phyloP scores from a whole-genome alignment of 1,284 basidiomycete genomes.

The Ustilago sp. region DNA sequence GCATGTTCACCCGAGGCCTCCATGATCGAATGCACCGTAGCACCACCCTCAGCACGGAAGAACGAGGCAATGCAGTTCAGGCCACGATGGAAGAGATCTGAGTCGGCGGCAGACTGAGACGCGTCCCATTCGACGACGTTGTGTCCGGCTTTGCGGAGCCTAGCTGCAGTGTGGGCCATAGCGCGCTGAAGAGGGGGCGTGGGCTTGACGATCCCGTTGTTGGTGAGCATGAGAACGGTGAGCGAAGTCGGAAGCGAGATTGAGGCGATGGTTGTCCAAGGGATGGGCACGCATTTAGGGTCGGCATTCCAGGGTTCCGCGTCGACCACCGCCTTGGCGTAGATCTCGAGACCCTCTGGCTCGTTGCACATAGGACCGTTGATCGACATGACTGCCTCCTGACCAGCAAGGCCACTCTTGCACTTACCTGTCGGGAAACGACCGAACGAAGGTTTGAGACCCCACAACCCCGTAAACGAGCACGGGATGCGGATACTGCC shows the following conservation, averaged over 20 bases:
- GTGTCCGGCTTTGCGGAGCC: constrained; percentile 78
- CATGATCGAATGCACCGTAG: constrained; percentile 47
- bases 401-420: constrained; percentile 46
- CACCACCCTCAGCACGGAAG: constrained; percentile 55
- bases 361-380: constrained; percentile 54
- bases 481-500: constrained; percentile 55
- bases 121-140: constrained; percentile 73
- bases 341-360: constrained; percentile 46
- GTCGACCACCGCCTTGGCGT: constrained; percentile 46
- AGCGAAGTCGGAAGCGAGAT: constrained; percentile 64
- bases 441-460: constrained; percentile 50
- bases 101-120: constrained; percentile 15
- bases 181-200: constrained; percentile 79
- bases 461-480: constrained; percentile 45
- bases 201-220: constrained; percentile 77
- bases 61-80: constrained; percentile 25
- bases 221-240: constrained; percentile 77
- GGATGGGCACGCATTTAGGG: constrained; percentile 52
- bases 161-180: constrained; percentile 74
- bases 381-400: constrained; percentile 49
- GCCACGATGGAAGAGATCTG: constrained; percentile 34
- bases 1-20: constrained; percentile 41
- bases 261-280: constrained; percentile 41
- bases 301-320: constrained; percentile 51
- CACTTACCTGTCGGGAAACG: constrained; percentile 46